A percentile compares a stretch with the other conserved stretches of the same genome.
Conservation (phyloP, 345 rosid genomes). For the Dimocarpus longan region DNA sequence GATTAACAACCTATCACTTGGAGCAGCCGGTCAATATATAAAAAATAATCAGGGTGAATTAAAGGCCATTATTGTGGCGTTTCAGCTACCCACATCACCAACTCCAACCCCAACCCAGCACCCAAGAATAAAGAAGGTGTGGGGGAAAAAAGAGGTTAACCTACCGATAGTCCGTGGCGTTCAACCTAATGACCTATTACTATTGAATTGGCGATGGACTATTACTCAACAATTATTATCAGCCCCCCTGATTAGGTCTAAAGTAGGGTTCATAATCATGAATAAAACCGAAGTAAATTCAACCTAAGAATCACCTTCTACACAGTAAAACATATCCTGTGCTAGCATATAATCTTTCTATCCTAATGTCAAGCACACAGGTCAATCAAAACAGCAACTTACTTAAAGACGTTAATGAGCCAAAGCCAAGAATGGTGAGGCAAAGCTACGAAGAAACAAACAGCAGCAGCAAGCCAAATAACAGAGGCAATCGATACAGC, state of each 20-base stretch:
- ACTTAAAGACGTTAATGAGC: slow-evolving; percentile 81
- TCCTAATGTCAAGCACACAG: not conserved
- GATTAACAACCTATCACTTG: too few relatives aligned
- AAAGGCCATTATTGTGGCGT: not conserved
- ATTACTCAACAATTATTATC: not conserved
- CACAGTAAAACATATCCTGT: not conserved
- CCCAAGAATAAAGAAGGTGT: not conserved
- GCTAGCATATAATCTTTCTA: not conserved
- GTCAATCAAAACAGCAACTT: slow-evolving; percentile 31
- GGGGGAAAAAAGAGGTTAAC: too few relatives aligned
- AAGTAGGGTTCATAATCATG: too few relatives aligned
- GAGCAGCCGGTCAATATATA: too few relatives aligned
- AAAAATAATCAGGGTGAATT: not conserved
- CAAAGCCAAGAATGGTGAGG: slow-evolving; percentile 81
- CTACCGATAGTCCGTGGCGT: not conserved
- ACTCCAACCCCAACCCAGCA: not conserved
- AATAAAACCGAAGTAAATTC: not conserved
- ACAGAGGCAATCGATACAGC: slow-evolving; percentile 51
- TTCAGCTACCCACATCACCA: not conserved
- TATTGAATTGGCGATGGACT: too few relatives aligned
- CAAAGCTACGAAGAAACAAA: slow-evolving; percentile 77
- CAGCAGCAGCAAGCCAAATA: slow-evolving; percentile 62
- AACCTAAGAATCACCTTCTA: not conserved
- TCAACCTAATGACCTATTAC: not conserved
- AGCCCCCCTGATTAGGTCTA: too few relatives aligned